Base-by-base conservation (phyloP, 345 rosid genomes). In the Rhizophora mangle region DNA sequence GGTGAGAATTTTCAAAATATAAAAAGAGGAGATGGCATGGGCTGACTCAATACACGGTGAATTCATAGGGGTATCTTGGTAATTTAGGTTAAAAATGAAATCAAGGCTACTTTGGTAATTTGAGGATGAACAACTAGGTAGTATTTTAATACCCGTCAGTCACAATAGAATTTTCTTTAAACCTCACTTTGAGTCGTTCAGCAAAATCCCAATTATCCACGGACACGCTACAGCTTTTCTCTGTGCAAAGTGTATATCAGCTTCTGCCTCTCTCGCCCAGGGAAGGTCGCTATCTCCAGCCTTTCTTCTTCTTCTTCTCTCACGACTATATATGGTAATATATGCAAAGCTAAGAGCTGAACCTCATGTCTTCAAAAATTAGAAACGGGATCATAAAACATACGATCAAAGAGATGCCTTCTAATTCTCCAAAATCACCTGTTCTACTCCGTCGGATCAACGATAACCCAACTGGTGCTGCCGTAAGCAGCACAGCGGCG, bases 361-460 rank as follows among this genome's bases (percentile, higher is more conserved):
- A 49, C 63, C 54, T 56, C 37, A n/a, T 18, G n/a, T 22, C 30
- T 52, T 26, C 36, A 31, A 26, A 16, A 62, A 5, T 10, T 39
- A 10, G 47, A 39, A 39, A 39, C 15, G 15, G 47, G 47, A 65
- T 20, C 30, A n/a, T 27, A 57, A 19, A 9, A 19, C 6, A 8
- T 6, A 21, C 1, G 18, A 24, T 6, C 15, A 15, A n/a, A n/a
- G 24, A 62, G 60, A 81, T 34, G 81, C 81, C 77, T 31, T 49
- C 69, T 47, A 66, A 68, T 53, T 68, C 73, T 52, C 75, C 71
- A 1, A 78, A 72, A 63, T 76, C 82, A 18, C 69, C 85, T 6
- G 54, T 79, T 21, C 26, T 81, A 3, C 72, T 70, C 62, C 85
- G 70, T 29, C 71, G 80, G 15, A 72, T 78, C 69, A 76, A 72